These are phyloP conservation scores for Leptosphaerulina australis DNA, from an alignment of 2,329 filamentous ascomycete genomes.

Conservation along the genomic window DNA sequence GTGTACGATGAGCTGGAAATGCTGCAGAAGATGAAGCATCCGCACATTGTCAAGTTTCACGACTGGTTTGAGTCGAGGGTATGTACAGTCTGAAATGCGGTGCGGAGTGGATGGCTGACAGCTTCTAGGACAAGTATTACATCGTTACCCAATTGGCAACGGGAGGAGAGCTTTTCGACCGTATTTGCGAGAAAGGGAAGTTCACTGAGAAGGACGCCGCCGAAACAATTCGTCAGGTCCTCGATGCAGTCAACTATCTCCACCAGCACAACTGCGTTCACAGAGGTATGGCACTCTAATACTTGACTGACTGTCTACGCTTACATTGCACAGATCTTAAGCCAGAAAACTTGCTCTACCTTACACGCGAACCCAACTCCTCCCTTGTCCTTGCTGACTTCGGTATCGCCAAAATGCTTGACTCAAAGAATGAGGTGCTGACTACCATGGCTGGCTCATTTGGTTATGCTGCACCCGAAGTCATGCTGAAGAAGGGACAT, in stretches of 20 bases:
- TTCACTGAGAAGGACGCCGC: constrained; percentile 99
- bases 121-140: constrained; percentile 91
- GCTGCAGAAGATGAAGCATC: constrained; percentile 87
- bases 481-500: constrained; percentile 97
- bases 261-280: constrained; percentile 96
- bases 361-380: constrained; percentile 76
- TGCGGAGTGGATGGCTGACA: constrained; percentile 22
- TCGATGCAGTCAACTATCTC: constrained; percentile 91
- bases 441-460: constrained; percentile 99
- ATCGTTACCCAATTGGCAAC: constrained; percentile 97
- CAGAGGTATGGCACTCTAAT: constrained; percentile 66
- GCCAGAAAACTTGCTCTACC: constrained; percentile 95
- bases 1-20: constrained; percentile 96
- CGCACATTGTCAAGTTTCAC: constrained; percentile 94
- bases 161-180: constrained; percentile 94
- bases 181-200: constrained; percentile 96
- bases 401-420: constrained; percentile 97
- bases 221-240: constrained; percentile 91
- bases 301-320: constrained; percentile 5
- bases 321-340: constrained; percentile 75
- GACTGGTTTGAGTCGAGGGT: constrained; percentile 99
- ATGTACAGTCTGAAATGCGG: constrained; percentile 39
- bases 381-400: constrained; percentile 95
- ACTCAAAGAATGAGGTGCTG: constrained; percentile 85
- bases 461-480: constrained; percentile 95